Conservation (phyloP, 148 eudicot genomes). For the Nepenthes mirabilis region DNA sequence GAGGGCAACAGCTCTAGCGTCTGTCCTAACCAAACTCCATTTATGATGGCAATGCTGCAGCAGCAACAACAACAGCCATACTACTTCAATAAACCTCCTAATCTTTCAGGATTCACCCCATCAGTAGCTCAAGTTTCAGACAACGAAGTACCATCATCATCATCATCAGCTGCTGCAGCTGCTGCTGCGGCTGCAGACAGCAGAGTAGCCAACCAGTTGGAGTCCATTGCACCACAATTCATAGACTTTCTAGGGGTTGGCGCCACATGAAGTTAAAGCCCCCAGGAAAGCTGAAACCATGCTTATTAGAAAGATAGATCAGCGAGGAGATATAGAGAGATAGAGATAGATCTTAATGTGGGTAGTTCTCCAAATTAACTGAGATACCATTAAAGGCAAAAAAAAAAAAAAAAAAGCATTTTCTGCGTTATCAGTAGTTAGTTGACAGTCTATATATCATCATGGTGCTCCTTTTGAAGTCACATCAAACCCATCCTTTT, state of each 20-base stretch:
- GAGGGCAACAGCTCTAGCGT: neutral
- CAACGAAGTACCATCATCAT: constrained; percentile 3
- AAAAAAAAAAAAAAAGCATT: neutral
- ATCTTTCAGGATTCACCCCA: too few relatives aligned
- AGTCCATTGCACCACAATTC: constrained; percentile 31
- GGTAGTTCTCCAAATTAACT: constrained; percentile 14
- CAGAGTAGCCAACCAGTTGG: neutral
- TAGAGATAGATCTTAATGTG: constrained; percentile 4
- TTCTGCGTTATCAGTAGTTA: too few relatives aligned
- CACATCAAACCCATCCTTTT: neutral
- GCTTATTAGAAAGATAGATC: neutral
- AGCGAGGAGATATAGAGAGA: neutral
- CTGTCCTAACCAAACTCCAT: too few relatives aligned
- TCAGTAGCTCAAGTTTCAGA: too few relatives aligned
- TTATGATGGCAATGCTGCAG: neutral
- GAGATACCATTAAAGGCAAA: constrained; percentile 20
- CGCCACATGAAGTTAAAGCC: constrained; percentile 25
- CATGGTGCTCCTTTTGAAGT: neutral
- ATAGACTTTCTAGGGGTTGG: constrained; percentile 92
- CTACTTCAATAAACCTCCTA: constrained; percentile 2
- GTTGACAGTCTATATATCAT: neutral
- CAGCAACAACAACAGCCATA: constrained; percentile 6
- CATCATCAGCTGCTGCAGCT: constrained; percentile 4
- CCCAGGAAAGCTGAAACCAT: neutral
- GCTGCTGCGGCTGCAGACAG: neutral